phyloP scores from a whole-genome alignment of 257 asterid genomes.

The Solanum pinnatisectum region DNA sequence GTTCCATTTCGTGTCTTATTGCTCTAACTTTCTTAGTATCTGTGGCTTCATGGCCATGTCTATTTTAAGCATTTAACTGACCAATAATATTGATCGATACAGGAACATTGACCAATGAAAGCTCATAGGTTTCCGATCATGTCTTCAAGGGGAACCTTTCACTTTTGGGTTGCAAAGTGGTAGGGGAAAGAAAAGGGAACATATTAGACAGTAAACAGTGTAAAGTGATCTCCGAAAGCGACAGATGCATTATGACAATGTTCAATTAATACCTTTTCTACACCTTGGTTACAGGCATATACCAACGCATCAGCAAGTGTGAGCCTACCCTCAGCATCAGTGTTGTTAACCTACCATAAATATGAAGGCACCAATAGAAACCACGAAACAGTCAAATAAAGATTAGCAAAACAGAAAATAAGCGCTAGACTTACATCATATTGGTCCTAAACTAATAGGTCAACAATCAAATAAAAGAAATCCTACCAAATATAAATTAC shows the following conservation, averaged over 20 bases:
- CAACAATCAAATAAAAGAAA: background rate
- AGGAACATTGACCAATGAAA: background rate
- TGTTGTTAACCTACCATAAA: constrained; percentile 66
- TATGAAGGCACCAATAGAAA: background rate
- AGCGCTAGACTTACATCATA: background rate
- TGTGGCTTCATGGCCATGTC: background rate
- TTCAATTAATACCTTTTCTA: constrained; percentile 60
- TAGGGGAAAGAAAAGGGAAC: background rate
- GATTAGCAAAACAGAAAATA: background rate
- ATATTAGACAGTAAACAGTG: background rate
- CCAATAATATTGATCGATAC: background rate
- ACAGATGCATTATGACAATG: background rate
- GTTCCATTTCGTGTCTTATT: background rate
- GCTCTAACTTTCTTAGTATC: background rate
- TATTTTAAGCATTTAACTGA: background rate
- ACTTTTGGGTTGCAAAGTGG: background rate
- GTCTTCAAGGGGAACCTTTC: background rate
- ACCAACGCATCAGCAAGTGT: constrained; percentile 97
- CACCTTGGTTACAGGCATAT: constrained; percentile 96
- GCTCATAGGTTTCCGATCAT: background rate
- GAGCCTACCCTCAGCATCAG: constrained; percentile 98
- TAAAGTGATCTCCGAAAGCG: background rate
- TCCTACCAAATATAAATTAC: background rate
- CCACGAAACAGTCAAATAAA: background rate
- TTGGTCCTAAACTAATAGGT: background rate